Evolutionary conservation across 1,284 basidiomycete genomes (phyloP), one percentile per base, ranked within the genome.

Genomic region (Leccinum discolor): DNA sequence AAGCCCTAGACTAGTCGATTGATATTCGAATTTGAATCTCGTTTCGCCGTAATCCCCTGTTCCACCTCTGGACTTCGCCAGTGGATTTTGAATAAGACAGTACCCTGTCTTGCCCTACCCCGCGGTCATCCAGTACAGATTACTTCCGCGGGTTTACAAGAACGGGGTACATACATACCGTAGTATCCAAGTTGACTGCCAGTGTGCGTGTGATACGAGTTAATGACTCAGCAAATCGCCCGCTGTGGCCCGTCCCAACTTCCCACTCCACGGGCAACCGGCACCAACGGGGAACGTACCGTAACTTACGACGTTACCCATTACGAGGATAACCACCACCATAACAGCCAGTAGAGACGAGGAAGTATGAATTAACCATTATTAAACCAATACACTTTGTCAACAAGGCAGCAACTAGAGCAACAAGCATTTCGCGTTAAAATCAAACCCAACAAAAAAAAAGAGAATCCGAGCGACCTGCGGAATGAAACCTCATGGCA

Each of bases 391-490:
- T 52, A 52, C 50, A 52, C 18, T 50, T 50, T 50, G 47, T 50
- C 47, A 50, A 50, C 47, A 12, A 4, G 18, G 47, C 42, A 44
- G 42, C 42, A 44, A 50, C 47, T 12, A 52, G 50, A 52, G 18
- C 50, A 52, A 21, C 50, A 52, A 52, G 18, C 18, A 52, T 52
- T 50, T 52, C 18, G 40, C 60, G 57, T 42, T 52, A 38, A 42
- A 69, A 61, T 47, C 66, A 67, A 66, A 21, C 0, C 26, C 14
- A 56, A 56, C 21, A 50, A 50, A 56, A 16, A 26, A 38, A 56
- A 56, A 12, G 14, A 47, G 11, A 58, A 61, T 26, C 10, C 47
- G 47, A 21, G 44, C 47, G 26, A 52, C n/a, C 11, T 0, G 54
- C 66, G 29, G 35, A 23, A 18, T 4, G 14, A 59, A 35, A 29